These are phyloP conservation scores for Sordariomycetes sp. DNA, from an alignment of 2,329 filamentous ascomycete genomes.

Conservation along the genomic window DNA sequence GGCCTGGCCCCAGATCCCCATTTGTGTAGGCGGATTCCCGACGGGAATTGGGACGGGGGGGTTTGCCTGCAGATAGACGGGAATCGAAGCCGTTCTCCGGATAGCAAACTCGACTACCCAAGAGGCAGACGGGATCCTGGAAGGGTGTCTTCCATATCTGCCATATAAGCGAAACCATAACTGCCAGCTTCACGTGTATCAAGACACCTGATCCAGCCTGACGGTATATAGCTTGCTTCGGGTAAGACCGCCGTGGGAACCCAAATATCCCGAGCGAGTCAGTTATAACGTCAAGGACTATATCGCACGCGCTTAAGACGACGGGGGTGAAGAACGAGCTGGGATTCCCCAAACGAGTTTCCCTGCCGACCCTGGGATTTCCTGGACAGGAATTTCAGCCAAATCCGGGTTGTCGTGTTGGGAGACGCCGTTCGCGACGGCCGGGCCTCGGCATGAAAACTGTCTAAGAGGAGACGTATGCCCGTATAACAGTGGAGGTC, in stretches of 20 bases:
- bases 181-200: neutral
- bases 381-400: conserved; percentile 2
- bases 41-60: neutral
- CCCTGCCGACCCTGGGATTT: conserved; percentile 2
- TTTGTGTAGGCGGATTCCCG: conserved; percentile 2
- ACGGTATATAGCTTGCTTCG: neutral
- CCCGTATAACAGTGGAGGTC: neutral
- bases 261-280: neutral
- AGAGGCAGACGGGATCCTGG: neutral
- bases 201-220: neutral
- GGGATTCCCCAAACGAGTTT: conserved; percentile 5
- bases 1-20: conserved; percentile 1
- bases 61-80: neutral
- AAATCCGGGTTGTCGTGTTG: conserved; percentile 2
- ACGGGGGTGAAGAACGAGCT: neutral
- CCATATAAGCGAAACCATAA: neutral
- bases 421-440: neutral
- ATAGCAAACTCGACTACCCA: neutral
- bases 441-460: neutral
- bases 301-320: neutral
- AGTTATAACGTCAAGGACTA: neutral
- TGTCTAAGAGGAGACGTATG: neutral
- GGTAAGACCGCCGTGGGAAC: neutral
- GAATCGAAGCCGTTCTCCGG: neutral
- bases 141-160: neutral